phyloP scores from a whole-genome alignment of 2,329 filamentous ascomycete genomes.

The Ophiostoma montium region DNA sequence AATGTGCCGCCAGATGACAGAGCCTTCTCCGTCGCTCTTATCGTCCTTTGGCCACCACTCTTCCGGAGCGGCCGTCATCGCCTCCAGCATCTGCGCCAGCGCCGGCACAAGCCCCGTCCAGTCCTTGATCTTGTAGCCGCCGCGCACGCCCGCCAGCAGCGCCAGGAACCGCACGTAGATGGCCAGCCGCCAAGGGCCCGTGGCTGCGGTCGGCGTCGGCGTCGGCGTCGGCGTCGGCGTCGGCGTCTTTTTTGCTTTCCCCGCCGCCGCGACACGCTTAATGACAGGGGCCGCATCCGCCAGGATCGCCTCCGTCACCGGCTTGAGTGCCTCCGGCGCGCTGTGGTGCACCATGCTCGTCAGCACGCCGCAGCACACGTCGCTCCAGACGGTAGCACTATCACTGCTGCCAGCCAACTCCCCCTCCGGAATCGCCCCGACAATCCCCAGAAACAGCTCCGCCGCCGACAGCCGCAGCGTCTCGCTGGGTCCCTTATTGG shows the following conservation, averaged over 20 bases:
- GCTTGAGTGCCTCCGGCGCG: constrained; percentile 55
- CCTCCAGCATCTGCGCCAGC: constrained; percentile 37
- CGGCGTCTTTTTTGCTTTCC: constrained; percentile 21
- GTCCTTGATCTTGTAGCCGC: constrained; percentile 63
- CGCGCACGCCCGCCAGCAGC: constrained; percentile 62
- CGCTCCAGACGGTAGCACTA: constrained; percentile 35
- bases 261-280: constrained; percentile 22
- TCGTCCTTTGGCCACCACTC: background rate
- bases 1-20: constrained; percentile 41
- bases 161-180: constrained; percentile 49
- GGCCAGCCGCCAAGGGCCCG: constrained; percentile 27
- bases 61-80: constrained; percentile 18
- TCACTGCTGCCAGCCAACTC: constrained; percentile 21
- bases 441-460: constrained; percentile 36
- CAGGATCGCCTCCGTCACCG: constrained; percentile 49
- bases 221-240: no score
- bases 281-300: constrained; percentile 25
- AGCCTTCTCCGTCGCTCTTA: constrained; percentile 10
- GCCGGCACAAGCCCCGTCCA: constrained; percentile 54
- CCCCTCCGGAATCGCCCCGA: constrained; percentile 35
- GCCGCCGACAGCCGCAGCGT: constrained; percentile 46
- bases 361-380: constrained; percentile 61
- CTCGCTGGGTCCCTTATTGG: constrained; percentile 49
- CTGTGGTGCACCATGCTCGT: constrained; percentile 76
- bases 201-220: constrained; percentile 9